A percentile compares a stretch with the other conserved stretches of the same genome.
Evolutionary conservation across 1,284 basidiomycete genomes (phyloP).

Genomic region (Peniophora sp.): DNA sequence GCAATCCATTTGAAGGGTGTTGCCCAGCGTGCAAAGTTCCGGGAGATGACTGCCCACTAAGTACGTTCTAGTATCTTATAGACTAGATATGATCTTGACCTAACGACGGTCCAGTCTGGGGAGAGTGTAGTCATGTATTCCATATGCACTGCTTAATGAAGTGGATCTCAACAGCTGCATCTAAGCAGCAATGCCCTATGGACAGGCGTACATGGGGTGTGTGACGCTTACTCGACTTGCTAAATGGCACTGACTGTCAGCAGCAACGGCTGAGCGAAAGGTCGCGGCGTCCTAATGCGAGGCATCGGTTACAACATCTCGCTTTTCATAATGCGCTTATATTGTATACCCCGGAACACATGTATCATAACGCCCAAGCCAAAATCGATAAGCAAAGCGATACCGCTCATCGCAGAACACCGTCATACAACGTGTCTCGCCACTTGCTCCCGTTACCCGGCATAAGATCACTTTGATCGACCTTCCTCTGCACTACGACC

Average conservation of each 20-base stretch:
- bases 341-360: neutral
- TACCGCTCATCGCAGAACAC: conserved; percentile 29
- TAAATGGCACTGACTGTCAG: neutral
- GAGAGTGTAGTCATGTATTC: conserved; percentile 90
- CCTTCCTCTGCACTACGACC: conserved; percentile 54
- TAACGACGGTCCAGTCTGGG: conserved; percentile 67
- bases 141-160: conserved; percentile 95
- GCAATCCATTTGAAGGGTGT: conserved; percentile 85
- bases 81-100: neutral
- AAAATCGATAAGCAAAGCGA: neutral
- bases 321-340: neutral
- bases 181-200: conserved; percentile 92
- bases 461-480: conserved; percentile 42
- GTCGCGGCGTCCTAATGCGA: conserved; percentile 11
- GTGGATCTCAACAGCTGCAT: conserved; percentile 83
- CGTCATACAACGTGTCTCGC: conserved; percentile 41
- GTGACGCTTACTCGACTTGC: conserved; percentile 20
- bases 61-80: conserved; percentile 39
- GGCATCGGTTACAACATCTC: neutral
- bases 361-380: neutral
- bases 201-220: conserved; percentile 87
- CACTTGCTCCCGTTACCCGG: conserved; percentile 44
- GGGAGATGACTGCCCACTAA: conserved; percentile 93
- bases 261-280: conserved; percentile 31
- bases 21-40: conserved; percentile 93